These are phyloP conservation scores for Penicillium macrosclerotiorum DNA, from an alignment of 495 filamentous ascomycete species.

Conservation along the genomic window DNA sequence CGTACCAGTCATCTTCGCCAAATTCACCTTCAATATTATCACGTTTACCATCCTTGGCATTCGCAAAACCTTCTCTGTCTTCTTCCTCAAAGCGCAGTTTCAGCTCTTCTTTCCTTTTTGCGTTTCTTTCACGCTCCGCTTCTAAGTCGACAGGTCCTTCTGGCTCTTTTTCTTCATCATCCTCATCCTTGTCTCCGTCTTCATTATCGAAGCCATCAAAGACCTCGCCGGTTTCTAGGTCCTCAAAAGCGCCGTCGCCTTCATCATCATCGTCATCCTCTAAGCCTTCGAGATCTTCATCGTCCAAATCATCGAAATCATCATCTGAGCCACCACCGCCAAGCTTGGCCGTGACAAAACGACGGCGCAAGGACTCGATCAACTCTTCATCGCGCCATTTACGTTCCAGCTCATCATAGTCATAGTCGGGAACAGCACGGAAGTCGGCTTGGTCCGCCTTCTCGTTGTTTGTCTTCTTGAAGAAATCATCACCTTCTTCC, in stretches of 20 bases:
- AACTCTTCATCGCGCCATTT: constrained; percentile 83
- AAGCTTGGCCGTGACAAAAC: constrained; percentile 71
- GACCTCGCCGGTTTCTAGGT: constrained; percentile 75
- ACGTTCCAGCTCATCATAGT: constrained; percentile 75
- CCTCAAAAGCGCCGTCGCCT: constrained; percentile 88
- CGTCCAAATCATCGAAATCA: constrained; percentile 51
- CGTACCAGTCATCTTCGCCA: constrained; percentile 98
- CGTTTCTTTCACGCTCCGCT: constrained; percentile 87
- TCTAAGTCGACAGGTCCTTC: constrained; percentile 55
- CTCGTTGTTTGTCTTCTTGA: constrained; percentile 67
- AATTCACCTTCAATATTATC: constrained; percentile 68
- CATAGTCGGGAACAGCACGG: constrained; percentile 70
- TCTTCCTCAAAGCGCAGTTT: constrained; percentile 95
- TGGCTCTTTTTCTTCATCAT: constrained; percentile 22
- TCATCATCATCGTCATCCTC: constrained; percentile 56
- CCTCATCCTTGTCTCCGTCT: constrained; percentile 32
- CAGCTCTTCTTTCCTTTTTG: constrained; percentile 87
- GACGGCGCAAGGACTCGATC: constrained; percentile 66
- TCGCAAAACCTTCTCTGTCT: constrained; percentile 87
- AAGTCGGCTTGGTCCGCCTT: constrained; percentile 69
- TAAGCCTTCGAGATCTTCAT: constrained; percentile 43
- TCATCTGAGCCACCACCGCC: constrained; percentile 43
- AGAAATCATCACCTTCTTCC: constrained; percentile 78
- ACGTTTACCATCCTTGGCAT: constrained; percentile 72
- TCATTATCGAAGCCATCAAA: constrained; percentile 43